Evolutionary conservation across 163 green algal genomes (phyloP).

Genomic region (Scenedesmus sp.): DNA sequence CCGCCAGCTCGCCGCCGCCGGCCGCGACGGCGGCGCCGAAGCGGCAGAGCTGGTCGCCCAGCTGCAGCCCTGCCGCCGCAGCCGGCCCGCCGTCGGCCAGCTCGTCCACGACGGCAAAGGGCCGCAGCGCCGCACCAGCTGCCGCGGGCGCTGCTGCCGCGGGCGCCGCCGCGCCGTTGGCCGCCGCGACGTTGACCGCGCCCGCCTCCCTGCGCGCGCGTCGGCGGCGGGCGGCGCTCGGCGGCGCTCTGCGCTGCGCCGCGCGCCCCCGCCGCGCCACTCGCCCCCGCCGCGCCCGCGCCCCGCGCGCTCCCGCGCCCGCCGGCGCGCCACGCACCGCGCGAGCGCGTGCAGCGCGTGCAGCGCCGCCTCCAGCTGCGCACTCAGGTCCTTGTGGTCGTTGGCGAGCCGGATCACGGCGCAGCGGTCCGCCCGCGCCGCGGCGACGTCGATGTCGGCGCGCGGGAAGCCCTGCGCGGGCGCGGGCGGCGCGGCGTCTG

Average conservation of each 20-base stretch:
- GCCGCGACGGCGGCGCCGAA: slow-evolving; percentile 35
- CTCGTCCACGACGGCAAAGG: slow-evolving; percentile 64
- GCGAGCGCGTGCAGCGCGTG: slow-evolving; percentile 51
- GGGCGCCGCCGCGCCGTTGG: not conserved
- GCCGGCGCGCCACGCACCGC: slow-evolving; percentile 12
- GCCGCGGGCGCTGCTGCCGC: not conserved
- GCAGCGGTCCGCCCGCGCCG: slow-evolving; percentile 56
- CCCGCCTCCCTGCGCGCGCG: slow-evolving; percentile 1
- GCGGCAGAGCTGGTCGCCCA: slow-evolving; percentile 59
- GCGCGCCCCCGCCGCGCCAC: no score
- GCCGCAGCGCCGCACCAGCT: slow-evolving; percentile 9
- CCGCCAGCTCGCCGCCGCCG: slow-evolving; percentile 29
- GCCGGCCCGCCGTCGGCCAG: slow-evolving; percentile 53
- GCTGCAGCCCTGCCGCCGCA: slow-evolving; percentile 47
- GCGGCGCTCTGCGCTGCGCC: no score
- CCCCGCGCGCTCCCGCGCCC: no score
- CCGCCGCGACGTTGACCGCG: not conserved
- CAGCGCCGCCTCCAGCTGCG: slow-evolving; percentile 47
- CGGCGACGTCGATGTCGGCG: slow-evolving; percentile 61
- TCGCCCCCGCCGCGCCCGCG: no score
- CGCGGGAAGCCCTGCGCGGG: slow-evolving; percentile 68
- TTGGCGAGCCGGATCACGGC: slow-evolving; percentile 59
- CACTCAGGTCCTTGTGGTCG: slow-evolving; percentile 61
- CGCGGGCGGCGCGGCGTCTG: no score
- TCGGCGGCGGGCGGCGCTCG: no score